A percentile compares a stretch with the other conserved stretches of the same genome.
Conservation (phyloP, 192 early-diverging fungal genomes). For the Podila minutissima region DNA sequence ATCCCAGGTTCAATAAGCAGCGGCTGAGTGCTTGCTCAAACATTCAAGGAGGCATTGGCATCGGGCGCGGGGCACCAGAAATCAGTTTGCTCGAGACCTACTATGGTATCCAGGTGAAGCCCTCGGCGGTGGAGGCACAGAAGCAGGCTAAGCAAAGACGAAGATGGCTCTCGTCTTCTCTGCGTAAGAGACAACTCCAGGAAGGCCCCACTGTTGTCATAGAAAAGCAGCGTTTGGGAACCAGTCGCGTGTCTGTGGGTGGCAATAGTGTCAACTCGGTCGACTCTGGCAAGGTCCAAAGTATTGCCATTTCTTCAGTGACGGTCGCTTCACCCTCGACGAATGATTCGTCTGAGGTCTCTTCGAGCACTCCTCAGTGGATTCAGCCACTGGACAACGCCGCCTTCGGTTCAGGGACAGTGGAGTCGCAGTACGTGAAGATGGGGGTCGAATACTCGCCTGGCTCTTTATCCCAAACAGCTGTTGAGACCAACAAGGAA, state of each 20-base stretch:
- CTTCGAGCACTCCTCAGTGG: constrained; percentile 50
- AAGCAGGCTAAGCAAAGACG: neutral
- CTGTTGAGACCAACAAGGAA: neutral
- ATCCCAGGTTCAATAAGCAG: too few relatives aligned
- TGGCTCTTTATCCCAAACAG: neutral
- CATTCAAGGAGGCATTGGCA: constrained; percentile 31
- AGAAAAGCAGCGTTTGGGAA: neutral
- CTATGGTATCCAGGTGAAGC: neutral
- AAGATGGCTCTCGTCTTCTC: neutral
- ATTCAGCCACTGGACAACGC: constrained; percentile 47
- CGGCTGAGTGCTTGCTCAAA: too few relatives aligned
- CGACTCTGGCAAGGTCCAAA: neutral
- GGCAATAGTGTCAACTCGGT: neutral
- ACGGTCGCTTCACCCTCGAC: neutral
- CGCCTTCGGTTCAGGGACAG: constrained; percentile 54
- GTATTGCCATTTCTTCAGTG: neutral
- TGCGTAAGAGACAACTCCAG: neutral
- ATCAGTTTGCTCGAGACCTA: constrained; percentile 62
- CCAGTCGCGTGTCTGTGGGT: neutral
- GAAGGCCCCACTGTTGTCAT: neutral
- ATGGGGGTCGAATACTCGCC: neutral
- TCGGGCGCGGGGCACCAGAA: constrained; percentile 66
- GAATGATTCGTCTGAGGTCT: constrained; percentile 19
- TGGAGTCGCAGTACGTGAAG: neutral
- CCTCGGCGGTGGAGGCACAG: neutral